phyloP scores from a whole-genome alignment of 164 flowering plant species.

The Tetracentron sinense region DNA sequence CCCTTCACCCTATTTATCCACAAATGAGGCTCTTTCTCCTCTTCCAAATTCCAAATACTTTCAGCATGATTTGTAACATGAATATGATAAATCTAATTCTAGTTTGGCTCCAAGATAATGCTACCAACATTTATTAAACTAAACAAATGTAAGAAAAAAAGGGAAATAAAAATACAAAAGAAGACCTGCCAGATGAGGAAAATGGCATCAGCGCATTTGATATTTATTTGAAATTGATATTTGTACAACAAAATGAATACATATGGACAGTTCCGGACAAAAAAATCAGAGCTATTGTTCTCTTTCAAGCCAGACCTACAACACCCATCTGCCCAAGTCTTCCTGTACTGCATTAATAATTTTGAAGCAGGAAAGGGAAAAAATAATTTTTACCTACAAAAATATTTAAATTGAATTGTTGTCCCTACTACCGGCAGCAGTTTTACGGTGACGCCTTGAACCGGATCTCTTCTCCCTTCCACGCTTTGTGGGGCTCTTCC shows the following conservation, averaged over 20 bases:
- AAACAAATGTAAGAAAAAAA: too few species aligned
- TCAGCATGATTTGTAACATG: too few species aligned
- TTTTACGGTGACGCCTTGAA: constrained; percentile 68
- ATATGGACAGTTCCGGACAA: constrained; percentile 13
- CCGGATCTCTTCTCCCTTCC: constrained; percentile 53
- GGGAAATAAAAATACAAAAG: too few species aligned
- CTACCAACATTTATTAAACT: too few species aligned
- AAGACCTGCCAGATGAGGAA: neutral
- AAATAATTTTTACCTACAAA: constrained; percentile 4
- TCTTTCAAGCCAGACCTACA: constrained; percentile 7
- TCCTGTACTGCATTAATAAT: constrained; percentile 17
- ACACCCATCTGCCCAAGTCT: constrained; percentile 13
- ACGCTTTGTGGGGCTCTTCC: constrained; percentile 39
- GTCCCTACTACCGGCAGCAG: constrained; percentile 36
- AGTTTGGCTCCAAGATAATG: too few species aligned
- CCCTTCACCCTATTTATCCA: too few species aligned
- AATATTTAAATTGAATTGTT: constrained; percentile 25
- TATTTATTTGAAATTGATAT: constrained; percentile 19
- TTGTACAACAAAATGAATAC: constrained; percentile 23
- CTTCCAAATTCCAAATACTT: too few species aligned
- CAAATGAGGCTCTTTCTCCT: too few species aligned
- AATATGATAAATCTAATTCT: too few species aligned
- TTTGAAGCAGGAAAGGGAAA: constrained; percentile 8
- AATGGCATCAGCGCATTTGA: neutral
- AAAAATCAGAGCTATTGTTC: constrained; percentile 9